Evolutionary conservation across 1,284 basidiomycete genomes (phyloP).

Genomic region (Ceratobasidium theobromae): DNA sequence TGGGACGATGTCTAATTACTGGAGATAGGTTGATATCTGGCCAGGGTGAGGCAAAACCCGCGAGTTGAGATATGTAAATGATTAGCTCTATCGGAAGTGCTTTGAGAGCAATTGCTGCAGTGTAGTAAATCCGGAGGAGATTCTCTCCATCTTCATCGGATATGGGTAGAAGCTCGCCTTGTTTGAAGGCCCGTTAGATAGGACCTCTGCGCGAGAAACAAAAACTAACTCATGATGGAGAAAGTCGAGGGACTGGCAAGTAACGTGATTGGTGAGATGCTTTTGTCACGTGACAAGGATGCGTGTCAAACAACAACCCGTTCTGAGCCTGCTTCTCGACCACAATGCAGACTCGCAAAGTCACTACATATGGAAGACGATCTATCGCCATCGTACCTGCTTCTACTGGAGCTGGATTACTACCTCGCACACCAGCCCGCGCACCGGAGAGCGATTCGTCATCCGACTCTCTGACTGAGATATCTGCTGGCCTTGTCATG

Average conservation of each 20-base stretch:
- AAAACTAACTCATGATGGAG: constrained; percentile 22
- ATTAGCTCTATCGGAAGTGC: constrained; percentile 2
- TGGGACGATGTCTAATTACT: constrained; percentile 2
- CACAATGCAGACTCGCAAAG: constrained; percentile 22
- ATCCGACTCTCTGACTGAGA: constrained; percentile 5
- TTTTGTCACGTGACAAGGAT: constrained; percentile 5
- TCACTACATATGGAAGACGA: constrained; percentile 26
- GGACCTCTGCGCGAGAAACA: no score
- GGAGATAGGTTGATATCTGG: background rate
- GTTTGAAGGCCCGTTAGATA: background rate
- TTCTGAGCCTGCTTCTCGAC: background rate
- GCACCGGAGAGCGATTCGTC: background rate
- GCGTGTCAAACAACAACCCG: constrained; percentile 4
- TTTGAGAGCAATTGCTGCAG: background rate
- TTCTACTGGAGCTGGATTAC: background rate
- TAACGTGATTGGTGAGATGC: background rate
- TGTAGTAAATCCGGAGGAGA: constrained; percentile 4
- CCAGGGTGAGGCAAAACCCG: constrained; percentile 12
- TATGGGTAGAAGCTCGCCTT: background rate
- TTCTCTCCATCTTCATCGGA: background rate
- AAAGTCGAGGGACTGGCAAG: no score
- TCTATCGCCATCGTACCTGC: constrained; percentile 23
- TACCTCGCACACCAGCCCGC: background rate
- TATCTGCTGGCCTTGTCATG: constrained; percentile 6
- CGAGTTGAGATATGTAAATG: constrained; percentile 14